A percentile compares a stretch with the other conserved stretches of the same genome.
Evolutionary conservation across 164 flowering plant species (phyloP).

Genomic region (Aristolochia contorta): DNA sequence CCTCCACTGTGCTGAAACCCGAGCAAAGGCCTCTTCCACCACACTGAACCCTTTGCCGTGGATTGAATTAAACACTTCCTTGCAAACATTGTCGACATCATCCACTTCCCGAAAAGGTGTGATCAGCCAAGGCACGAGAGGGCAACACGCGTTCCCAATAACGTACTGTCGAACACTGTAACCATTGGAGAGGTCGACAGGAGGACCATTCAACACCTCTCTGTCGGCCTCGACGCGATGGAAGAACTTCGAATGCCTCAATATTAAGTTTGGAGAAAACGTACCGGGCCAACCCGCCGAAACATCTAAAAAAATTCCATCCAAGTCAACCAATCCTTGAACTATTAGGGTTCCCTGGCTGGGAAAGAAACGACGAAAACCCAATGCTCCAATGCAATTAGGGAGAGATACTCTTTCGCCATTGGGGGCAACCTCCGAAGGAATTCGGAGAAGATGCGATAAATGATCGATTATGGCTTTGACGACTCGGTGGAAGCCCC

Average conservation of each 20-base stretch:
- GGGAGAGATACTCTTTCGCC: constrained; percentile 50
- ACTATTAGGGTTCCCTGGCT: constrained; percentile 26
- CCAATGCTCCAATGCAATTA: constrained; percentile 66
- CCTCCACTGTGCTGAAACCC: constrained; percentile 44
- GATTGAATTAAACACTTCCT: constrained; percentile 39
- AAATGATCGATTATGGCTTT: constrained; percentile 42
- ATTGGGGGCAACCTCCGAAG: constrained; percentile 25
- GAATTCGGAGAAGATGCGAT: constrained; percentile 35
- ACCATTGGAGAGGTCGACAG: constrained; percentile 27
- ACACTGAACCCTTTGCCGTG: constrained; percentile 41
- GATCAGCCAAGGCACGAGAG: constrained; percentile 62
- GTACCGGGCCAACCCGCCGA: constrained; percentile 81
- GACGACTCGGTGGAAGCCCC: constrained; percentile 47
- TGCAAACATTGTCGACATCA: constrained; percentile 15
- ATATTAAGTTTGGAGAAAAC: constrained; percentile 29
- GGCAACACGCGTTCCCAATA: constrained; percentile 64
- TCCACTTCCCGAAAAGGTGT: constrained; percentile 33
- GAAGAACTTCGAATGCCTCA: constrained; percentile 40
- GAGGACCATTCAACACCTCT: constrained; percentile 44
- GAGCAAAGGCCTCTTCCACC: constrained; percentile 41
- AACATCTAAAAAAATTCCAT: constrained; percentile 75
- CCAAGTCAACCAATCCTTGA: constrained; percentile 69
- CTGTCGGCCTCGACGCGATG: constrained; percentile 36
- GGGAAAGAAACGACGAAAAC: constrained; percentile 33
- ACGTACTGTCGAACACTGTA: constrained; percentile 45